phyloP scores from a whole-genome alignment of 169 alveolate genomes.

The Plasmodium coatneyi region DNA sequence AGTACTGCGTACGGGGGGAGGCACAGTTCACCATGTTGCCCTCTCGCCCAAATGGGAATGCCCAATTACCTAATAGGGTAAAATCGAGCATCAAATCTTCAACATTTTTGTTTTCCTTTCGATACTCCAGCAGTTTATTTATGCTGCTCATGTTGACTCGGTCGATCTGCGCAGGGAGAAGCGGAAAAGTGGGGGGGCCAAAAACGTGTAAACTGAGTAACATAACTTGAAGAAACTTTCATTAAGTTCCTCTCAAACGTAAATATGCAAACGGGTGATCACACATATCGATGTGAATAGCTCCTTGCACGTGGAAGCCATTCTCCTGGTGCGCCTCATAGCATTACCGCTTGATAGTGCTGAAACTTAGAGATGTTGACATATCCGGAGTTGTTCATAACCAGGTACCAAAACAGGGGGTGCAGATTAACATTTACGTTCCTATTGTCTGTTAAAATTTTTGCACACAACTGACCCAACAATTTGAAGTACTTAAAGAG shows the following conservation, averaged over 20 bases:
- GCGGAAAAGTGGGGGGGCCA: not conserved
- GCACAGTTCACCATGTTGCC: not conserved
- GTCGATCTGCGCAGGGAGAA: constrained; percentile 9
- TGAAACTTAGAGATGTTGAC: constrained; percentile 53
- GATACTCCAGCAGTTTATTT: constrained; percentile 60
- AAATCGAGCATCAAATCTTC: constrained; percentile 71
- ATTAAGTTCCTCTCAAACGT: not conserved
- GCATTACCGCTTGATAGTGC: constrained; percentile 72
- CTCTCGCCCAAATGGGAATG: not conserved
- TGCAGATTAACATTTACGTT: constrained; percentile 74
- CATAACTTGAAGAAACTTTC: not conserved
- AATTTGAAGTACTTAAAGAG: constrained; percentile 77
- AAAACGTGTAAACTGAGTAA: not conserved
- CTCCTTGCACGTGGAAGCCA: not conserved
- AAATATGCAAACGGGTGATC: not conserved
- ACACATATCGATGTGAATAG: not conserved
- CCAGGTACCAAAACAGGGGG: constrained; percentile 83
- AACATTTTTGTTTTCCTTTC: constrained; percentile 54
- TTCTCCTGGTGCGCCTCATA: not conserved
- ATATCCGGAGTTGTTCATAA: constrained; percentile 73
- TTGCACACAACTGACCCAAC: constrained; percentile 83
- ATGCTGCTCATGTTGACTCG: constrained; percentile 71
- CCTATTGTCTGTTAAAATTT: constrained; percentile 78
- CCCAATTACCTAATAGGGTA: constrained; percentile 56
- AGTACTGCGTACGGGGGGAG: not conserved